Percentiles rank a stretch among this genome's conserved stretches.
Evolutionary conservation across 306 rosid genomes (phyloP).

Genomic region (Arachis stenosperma): DNA sequence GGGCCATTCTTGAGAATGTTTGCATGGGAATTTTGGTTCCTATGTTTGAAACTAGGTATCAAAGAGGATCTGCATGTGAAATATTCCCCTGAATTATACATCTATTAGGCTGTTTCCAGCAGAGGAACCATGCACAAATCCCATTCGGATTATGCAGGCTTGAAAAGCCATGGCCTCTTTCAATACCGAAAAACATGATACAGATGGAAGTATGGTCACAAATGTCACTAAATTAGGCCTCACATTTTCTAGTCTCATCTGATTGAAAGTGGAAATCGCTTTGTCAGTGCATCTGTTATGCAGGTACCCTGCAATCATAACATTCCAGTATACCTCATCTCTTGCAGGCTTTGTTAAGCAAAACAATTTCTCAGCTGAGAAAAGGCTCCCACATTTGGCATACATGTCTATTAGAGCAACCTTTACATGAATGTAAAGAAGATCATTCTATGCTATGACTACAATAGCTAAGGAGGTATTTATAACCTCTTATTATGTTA

Average conservation of each 20-base stretch:
- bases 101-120: conserved; percentile 62
- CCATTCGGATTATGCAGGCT: conserved; percentile 59
- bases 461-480: no score
- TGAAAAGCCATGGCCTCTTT: conserved; percentile 70
- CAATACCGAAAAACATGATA: conserved; percentile 52
- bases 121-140: conserved; percentile 54
- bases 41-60: background rate
- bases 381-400: conserved; percentile 60
- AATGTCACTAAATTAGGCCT: conserved; percentile 62
- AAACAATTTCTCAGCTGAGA: conserved; percentile 60
- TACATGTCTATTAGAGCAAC: conserved; percentile 69
- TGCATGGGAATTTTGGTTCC: background rate
- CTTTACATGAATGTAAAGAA: conserved; percentile 48
- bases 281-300: conserved; percentile 47
- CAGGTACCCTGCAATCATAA: conserved; percentile 62
- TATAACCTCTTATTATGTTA: no score
- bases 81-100: conserved; percentile 42
- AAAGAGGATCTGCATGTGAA: background rate
- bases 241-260: conserved; percentile 56
- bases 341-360: conserved; percentile 39
- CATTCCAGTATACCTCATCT: conserved; percentile 68
- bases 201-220: conserved; percentile 62
- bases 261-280: conserved; percentile 54
- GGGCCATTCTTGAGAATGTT: background rate
- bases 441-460: no score